These are phyloP conservation scores for Graphilbum fragrans DNA, from an alignment of 2,329 filamentous ascomycete species.

Conservation along the genomic window DNA sequence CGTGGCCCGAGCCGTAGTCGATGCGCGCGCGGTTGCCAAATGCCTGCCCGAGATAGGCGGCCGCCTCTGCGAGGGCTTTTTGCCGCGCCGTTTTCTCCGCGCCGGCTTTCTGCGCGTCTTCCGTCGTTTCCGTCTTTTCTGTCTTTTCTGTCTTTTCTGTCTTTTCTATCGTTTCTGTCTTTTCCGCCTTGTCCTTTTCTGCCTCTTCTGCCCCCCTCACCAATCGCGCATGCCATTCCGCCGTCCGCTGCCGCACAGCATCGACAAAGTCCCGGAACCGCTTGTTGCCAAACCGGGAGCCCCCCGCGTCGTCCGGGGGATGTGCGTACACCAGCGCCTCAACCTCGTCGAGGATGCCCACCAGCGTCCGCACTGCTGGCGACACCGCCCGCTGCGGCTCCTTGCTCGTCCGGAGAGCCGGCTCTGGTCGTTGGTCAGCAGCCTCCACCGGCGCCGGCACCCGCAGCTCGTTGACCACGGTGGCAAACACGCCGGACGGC, in stretches of 20 bases:
- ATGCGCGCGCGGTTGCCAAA: constrained; percentile 82
- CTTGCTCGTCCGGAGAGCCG: neutral
- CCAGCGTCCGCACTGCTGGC: constrained; percentile 49
- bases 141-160: neutral
- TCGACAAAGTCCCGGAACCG: constrained; percentile 76
- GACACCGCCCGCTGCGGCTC: constrained; percentile 36
- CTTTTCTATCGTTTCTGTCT: neutral
- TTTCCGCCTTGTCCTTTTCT: neutral
- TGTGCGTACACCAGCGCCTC: constrained; percentile 53
- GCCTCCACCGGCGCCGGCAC: neutral
- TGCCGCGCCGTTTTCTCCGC: neutral
- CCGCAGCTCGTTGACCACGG: constrained; percentile 1
- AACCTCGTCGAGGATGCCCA: constrained; percentile 58
- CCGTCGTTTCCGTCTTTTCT: neutral
- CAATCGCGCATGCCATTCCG: constrained; percentile 51
- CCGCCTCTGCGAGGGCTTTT: constrained; percentile 52
- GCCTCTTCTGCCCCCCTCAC: constrained; percentile 25
- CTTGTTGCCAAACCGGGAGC: constrained; percentile 90
- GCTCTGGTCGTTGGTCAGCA: neutral
- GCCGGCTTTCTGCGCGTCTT: no score
- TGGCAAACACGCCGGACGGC: constrained; percentile 22
- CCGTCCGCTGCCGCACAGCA: constrained; percentile 42
- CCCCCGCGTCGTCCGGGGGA: constrained; percentile 74
- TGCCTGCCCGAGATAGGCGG: constrained; percentile 68
- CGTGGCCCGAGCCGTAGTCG: constrained; percentile 94